phyloP scores from a whole-genome alignment of 2,329 filamentous ascomycete genomes.

The Colletotrichum sp. region DNA sequence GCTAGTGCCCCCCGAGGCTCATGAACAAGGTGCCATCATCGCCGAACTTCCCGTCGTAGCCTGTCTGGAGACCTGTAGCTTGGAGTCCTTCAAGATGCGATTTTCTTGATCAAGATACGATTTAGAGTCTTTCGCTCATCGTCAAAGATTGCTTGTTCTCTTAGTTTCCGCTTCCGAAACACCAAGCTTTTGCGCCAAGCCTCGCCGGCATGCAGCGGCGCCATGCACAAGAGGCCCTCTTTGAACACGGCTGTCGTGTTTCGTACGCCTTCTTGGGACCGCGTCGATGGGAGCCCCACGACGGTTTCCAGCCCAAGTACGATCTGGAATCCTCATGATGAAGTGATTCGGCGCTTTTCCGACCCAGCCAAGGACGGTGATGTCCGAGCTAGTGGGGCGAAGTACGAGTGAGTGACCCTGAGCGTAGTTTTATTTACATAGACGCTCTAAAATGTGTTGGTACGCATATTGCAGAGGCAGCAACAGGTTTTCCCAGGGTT shows the following conservation, averaged over 20 bases:
- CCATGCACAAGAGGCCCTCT: neutral
- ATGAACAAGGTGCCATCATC: neutral
- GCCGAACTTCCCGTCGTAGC: neutral
- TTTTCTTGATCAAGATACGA: neutral
- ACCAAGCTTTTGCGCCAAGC: neutral
- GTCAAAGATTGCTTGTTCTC: neutral
- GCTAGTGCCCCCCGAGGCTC: neutral
- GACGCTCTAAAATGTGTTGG: neutral
- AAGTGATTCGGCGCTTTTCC: conserved; percentile 27
- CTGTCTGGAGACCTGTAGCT: neutral
- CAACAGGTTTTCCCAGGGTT: neutral
- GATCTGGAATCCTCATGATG: conserved; percentile 13
- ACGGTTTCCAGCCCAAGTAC: neutral
- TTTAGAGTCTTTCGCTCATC: neutral
- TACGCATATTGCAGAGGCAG: neutral
- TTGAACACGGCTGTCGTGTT: conserved; percentile 13
- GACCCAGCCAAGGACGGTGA: conserved; percentile 22
- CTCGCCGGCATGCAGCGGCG: conserved; percentile 13
- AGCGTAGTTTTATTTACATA: neutral
- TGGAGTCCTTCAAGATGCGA: neutral
- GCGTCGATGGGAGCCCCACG: conserved; percentile 11
- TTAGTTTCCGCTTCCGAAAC: neutral
- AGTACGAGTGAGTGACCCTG: neutral
- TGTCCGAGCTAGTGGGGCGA: neutral
- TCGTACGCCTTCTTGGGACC: conserved; percentile 8